A percentile compares a stretch with the other conserved stretches of the same genome.
These are phyloP conservation scores for Capsaspora owczarzaki DNA, from an alignment of 78 protist genomes.

Conservation along the genomic window DNA sequence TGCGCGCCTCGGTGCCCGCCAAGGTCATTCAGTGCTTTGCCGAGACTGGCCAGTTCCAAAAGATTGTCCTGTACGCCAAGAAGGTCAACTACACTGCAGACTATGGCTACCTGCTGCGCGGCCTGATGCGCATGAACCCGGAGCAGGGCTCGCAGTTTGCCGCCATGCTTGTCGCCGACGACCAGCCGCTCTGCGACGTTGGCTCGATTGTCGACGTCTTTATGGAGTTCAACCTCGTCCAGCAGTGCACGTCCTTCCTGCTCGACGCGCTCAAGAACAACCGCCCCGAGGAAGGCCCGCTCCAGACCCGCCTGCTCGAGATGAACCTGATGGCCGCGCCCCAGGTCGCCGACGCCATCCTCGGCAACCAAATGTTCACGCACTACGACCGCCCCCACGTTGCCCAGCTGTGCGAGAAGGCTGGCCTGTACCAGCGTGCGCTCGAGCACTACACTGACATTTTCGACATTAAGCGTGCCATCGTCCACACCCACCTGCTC, in stretches of 20 bases:
- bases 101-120: slow-evolving; percentile 46
- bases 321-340: slow-evolving; percentile 85
- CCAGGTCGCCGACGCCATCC: slow-evolving; percentile 91
- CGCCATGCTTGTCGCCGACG: slow-evolving; percentile 52
- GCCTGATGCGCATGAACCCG: slow-evolving; percentile 69
- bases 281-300: slow-evolving; percentile 70
- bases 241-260: slow-evolving; percentile 84
- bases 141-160: slow-evolving; percentile 82
- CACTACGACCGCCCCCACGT: slow-evolving; percentile 87
- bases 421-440: slow-evolving; percentile 89
- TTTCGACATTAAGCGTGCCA: slow-evolving; percentile 84
- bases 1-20: slow-evolving; percentile 57
- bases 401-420: slow-evolving; percentile 94
- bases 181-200: slow-evolving; percentile 50
- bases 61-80: slow-evolving; percentile 83
- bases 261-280: slow-evolving; percentile 85
- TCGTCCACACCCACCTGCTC: slow-evolving; percentile 64
- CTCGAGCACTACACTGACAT: slow-evolving; percentile 93
- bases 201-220: slow-evolving; percentile 80
- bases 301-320: slow-evolving; percentile 95
- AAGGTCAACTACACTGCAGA: slow-evolving; percentile 73
- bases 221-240: slow-evolving; percentile 62
- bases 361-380: slow-evolving; percentile 74
- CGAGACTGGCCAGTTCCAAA: slow-evolving; percentile 80
- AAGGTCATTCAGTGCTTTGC: slow-evolving; percentile 86